Base-by-base conservation (phyloP, 345 rosid species). In the Sonneratia caseolaris region DNA sequence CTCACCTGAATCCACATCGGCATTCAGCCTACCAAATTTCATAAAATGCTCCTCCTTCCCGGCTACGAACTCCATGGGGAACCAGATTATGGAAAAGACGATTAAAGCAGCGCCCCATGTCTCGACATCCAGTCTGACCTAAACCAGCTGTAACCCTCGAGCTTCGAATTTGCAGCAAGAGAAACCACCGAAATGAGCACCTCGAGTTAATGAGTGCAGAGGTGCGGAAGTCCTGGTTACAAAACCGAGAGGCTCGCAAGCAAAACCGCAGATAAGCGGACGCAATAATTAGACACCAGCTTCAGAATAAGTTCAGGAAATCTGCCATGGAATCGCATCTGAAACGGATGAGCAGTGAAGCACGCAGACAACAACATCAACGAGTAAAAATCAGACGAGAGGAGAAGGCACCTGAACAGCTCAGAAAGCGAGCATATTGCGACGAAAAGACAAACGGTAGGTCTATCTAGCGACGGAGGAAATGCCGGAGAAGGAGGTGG, bases 31-130 rank as follows among this genome's bases (percentile, higher is more conserved):
- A 69, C 77, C 32, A 85, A 71, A 73, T 82, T 72, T 69, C 76
- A 79, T 75, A 42, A 86, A 77, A 45, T 75, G 77, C 24, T 24
- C 69, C 37, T 78, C 83, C 72, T 82, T 80, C 69, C 66, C 38
- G 38, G 5, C 66, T 12, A 13, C 37, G 2, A 55, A 70, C 27
- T 37, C 73, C 64, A 68, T 68, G 12, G 13, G 57, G 24, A 11
- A 49, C 71, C 40, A 11, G 53, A 47, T 1, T 1, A 62, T 12
- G 27, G n/a, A 9, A 15, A 11, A 19, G 27, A 19, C 42, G 7
- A 19, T 45, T n/a, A 67, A 18, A 32, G 48, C 35, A 24, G 55
- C 15, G 15, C 53, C 21, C n/a, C 35, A 45, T 68, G 48, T 22
- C 66, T 27, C 55, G 21, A 42, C 55, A 68, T 68, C 14, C 55